A percentile compares a stretch with the other conserved stretches of the same genome.
Evolutionary conservation across 1,284 basidiomycete genomes (phyloP).

Genomic region (Moesziomyces sp.): DNA sequence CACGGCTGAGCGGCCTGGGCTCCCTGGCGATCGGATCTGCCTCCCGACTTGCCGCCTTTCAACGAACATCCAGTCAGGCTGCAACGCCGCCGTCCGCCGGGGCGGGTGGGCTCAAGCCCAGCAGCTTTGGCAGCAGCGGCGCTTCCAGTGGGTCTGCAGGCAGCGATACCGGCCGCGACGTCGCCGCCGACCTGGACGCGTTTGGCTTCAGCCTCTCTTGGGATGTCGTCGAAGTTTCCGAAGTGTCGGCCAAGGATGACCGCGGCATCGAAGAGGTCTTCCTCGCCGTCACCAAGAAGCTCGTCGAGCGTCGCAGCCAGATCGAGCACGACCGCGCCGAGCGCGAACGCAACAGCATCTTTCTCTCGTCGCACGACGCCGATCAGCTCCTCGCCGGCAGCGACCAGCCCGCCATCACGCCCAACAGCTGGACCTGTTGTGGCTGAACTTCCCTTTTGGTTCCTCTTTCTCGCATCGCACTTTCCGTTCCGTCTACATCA

Average conservation of each 20-base stretch:
- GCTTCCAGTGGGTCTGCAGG: slow-evolving; percentile 29
- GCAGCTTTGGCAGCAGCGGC: slow-evolving; percentile 23
- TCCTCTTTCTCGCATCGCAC: neutral
- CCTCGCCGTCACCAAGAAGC: slow-evolving; percentile 47
- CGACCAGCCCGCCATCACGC: slow-evolving; percentile 1
- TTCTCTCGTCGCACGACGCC: slow-evolving; percentile 14
- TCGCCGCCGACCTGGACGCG: slow-evolving; percentile 1
- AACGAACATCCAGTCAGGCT: slow-evolving; percentile 2
- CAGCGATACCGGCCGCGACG: slow-evolving; percentile 17
- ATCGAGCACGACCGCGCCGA: slow-evolving; percentile 36
- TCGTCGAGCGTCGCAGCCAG: slow-evolving; percentile 45
- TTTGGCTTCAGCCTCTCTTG: slow-evolving; percentile 19
- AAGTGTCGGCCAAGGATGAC: slow-evolving; percentile 58
- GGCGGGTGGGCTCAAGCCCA: slow-evolving; percentile 14
- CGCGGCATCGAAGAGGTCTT: slow-evolving; percentile 52
- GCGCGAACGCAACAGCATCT: slow-evolving; percentile 42
- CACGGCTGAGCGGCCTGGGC: slow-evolving; percentile 75
- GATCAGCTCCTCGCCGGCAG: neutral
- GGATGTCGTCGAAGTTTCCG: slow-evolving; percentile 51
- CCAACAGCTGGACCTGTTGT: slow-evolving; percentile 43
- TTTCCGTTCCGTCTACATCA: neutral
- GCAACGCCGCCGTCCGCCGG: neutral
- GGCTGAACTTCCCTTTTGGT: slow-evolving; percentile 1
- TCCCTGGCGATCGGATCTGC: slow-evolving; percentile 54
- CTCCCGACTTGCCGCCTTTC: slow-evolving; percentile 29